Conservation (phyloP, 257 asterid species). For the Solanum pinnatisectum region DNA sequence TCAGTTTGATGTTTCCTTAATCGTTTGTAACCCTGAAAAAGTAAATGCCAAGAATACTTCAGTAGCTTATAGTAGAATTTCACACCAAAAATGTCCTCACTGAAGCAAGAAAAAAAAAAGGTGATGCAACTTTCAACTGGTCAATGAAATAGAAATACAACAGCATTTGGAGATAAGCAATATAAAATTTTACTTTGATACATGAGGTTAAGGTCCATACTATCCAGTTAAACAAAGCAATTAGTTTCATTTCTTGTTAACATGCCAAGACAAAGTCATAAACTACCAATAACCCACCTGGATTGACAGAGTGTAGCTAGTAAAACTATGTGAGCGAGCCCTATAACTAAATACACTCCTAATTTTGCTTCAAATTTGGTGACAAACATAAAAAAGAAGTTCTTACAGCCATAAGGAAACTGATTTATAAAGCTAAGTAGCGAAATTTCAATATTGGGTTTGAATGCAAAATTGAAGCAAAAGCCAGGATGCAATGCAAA, state of each 20-base stretch:
- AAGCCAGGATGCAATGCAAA: background rate
- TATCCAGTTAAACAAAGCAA: background rate
- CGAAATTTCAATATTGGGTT: background rate
- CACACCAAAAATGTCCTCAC: background rate
- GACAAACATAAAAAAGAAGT: background rate
- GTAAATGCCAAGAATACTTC: background rate
- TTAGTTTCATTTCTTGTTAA: background rate
- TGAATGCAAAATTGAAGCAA: background rate
- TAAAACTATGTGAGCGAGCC: background rate
- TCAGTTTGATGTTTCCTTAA: conserved; percentile 2
- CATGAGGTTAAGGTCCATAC: background rate
- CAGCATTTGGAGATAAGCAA: background rate
- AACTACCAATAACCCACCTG: background rate
- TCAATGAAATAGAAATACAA: background rate
- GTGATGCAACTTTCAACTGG: background rate
- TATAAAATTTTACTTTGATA: background rate
- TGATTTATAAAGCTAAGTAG: background rate
- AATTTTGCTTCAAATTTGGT: background rate
- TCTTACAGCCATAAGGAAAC: background rate
- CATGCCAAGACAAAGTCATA: background rate
- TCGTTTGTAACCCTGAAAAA: conserved; percentile 4
- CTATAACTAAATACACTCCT: background rate
- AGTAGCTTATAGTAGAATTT: background rate
- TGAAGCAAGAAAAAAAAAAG: background rate
- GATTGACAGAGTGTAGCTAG: background rate